Evolutionary conservation across 768 basidiomycete genomes (phyloP).

Genomic region (Russula compacta): DNA sequence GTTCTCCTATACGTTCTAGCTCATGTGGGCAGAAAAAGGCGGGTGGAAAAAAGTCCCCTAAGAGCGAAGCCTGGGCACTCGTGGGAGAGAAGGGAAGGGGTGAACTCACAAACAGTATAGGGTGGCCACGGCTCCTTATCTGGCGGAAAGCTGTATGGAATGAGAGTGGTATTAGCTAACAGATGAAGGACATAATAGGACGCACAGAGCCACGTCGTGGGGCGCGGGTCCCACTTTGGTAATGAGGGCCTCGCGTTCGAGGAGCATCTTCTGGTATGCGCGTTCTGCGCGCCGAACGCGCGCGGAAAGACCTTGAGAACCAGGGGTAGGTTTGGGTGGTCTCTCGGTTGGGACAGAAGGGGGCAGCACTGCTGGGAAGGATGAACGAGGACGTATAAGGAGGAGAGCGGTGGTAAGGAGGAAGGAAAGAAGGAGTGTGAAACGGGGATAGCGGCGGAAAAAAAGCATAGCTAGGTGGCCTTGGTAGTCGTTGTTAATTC

Average conservation of each 20-base stretch:
- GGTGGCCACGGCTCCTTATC: conserved; percentile 19
- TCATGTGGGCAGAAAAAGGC: conserved; percentile 38
- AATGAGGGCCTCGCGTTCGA: conserved; percentile 14
- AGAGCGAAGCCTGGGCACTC: not conserved
- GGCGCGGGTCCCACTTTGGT: conserved; percentile 15
- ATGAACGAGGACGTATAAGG: conserved; percentile 7
- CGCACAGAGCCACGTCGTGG: conserved; percentile 11
- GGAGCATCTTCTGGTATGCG: conserved; percentile 16
- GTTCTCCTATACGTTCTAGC: conserved; percentile 34
- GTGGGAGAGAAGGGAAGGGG: no score
- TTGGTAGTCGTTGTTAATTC: not conserved
- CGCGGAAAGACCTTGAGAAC: not conserved
- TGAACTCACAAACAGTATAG: conserved; percentile 17
- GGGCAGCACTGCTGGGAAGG: not conserved
- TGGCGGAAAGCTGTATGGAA: conserved; percentile 16
- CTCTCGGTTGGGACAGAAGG: not conserved
- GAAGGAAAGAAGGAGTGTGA: conserved; percentile 14
- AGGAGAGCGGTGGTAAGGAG: conserved; percentile 14
- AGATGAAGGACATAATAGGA: not conserved
- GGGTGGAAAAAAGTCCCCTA: conserved; percentile 41
- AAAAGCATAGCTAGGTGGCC: conserved; percentile 3
- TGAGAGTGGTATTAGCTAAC: not conserved
- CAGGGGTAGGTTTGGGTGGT: not conserved
- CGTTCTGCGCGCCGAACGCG: conserved; percentile 15
- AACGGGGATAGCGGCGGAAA: conserved; percentile 18